These are phyloP conservation scores for Aspergillus pseudotamarii DNA, from an alignment of 2,329 filamentous ascomycete species.

Conservation along the genomic window DNA sequence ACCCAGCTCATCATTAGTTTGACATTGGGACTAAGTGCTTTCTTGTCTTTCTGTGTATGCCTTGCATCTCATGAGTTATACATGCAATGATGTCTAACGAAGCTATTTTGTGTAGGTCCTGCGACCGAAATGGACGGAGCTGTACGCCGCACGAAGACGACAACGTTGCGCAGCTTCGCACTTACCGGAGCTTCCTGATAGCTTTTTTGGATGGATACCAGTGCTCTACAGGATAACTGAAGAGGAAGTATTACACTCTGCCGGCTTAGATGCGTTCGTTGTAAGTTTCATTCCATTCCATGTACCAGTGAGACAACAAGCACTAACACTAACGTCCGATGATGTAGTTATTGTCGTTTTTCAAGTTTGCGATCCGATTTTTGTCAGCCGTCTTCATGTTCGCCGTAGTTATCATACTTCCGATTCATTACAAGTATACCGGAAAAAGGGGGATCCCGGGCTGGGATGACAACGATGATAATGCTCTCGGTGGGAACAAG, in stretches of 20 bases:
- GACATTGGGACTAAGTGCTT: slow-evolving; percentile 46
- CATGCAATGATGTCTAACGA: slow-evolving; percentile 14
- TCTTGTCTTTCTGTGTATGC: slow-evolving; percentile 51
- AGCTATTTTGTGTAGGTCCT: slow-evolving; percentile 60
- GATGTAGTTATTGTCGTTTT: slow-evolving; percentile 79
- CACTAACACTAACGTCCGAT: not conserved
- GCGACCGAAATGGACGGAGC: slow-evolving; percentile 84
- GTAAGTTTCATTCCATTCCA: slow-evolving; percentile 51
- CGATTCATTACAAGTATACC: slow-evolving; percentile 74
- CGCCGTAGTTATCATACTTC: slow-evolving; percentile 76
- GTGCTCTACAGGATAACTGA: slow-evolving; percentile 82
- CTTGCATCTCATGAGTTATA: not conserved
- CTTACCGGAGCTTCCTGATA: slow-evolving; percentile 79
- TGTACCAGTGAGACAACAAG: not conserved
- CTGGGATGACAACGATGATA: slow-evolving; percentile 39
- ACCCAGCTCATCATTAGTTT: slow-evolving; percentile 49
- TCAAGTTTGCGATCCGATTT: slow-evolving; percentile 90
- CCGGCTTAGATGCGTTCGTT: slow-evolving; percentile 92
- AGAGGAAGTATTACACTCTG: slow-evolving; percentile 84
- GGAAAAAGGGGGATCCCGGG: slow-evolving; percentile 45
- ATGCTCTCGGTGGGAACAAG: slow-evolving; percentile 30
- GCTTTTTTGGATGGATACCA: slow-evolving; percentile 91
- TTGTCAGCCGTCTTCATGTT: slow-evolving; percentile 80
- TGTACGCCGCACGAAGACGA: slow-evolving; percentile 87
- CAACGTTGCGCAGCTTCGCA: slow-evolving; percentile 65